Evolutionary conservation across 345 rosid species (phyloP), one percentile per base, ranked within the genome.

Genomic region (Odontarrhena argentea): DNA sequence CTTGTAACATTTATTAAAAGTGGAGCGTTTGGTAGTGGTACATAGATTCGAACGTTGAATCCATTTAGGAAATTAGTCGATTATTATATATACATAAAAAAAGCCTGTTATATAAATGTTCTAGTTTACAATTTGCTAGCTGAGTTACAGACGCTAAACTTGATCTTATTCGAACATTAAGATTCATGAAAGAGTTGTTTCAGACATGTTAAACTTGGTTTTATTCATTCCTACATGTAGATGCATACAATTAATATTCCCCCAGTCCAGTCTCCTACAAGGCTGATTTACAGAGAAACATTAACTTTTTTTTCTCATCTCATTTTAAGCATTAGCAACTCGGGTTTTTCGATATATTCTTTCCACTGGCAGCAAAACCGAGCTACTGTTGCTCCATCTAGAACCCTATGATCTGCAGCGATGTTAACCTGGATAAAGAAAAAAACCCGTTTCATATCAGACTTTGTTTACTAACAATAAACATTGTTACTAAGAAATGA

Each of bases 321-420:
- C 87, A 85, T 78, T 46, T 72, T 84, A 85, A 92, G 56, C 89
- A 85, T 77, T 25, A 92, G 85, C 75, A 87, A 71, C 80, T 92
- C 87, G 8, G 98, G 98, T 58, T 83, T 89, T 78, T 92, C 96
- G 10, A 92, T 80, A 13, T 81, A 84, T 54, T 72, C 82, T 84
- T 92, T 92, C 98, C 96, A 92, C 68, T 87, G 83, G 30, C 84
- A 83, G 73, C 98, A 92, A 74, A 91, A 92, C 77, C 83, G 78
- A 36, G 98, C 96, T 2, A 92, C 94, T 0, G 92, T 88, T 46
- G 96, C 96, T 60, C 98, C 98, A n/a, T 92, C 96, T 74, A 92
- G 58, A 61, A 92, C 96, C 75, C 96, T 80, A 63, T 89, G 98
- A 77, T 92, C 98, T 3, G 98, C 94, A 10, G 92, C 98, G 0